phyloP scores from a whole-genome alignment of 768 basidiomycete species.

The Tylopilus felleus region DNA sequence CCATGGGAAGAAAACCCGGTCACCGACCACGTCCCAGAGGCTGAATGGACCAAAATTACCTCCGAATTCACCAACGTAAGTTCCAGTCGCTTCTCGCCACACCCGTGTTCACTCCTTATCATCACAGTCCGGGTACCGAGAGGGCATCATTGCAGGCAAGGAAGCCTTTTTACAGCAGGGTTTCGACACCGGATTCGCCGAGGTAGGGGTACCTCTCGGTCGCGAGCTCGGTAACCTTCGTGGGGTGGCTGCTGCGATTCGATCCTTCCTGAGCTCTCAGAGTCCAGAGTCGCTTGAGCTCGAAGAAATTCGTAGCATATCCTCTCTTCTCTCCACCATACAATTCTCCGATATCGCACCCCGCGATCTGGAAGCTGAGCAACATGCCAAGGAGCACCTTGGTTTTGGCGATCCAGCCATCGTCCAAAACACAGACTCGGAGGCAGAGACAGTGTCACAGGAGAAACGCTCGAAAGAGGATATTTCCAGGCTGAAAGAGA shows the following conservation, averaged over 20 bases:
- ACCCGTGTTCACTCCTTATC: neutral
- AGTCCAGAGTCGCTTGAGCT: conserved; percentile 15
- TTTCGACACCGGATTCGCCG: conserved; percentile 82
- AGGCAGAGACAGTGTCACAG: conserved; percentile 5
- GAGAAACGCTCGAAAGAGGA: conserved; percentile 39
- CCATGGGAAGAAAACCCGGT: conserved; percentile 57
- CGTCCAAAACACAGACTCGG: conserved; percentile 40
- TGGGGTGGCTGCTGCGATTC: conserved; percentile 63
- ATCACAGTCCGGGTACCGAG: conserved; percentile 85
- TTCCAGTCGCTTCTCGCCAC: neutral
- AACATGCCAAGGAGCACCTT: conserved; percentile 68
- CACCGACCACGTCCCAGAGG: conserved; percentile 35
- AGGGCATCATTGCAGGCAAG: conserved; percentile 92
- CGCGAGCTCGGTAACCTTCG: conserved; percentile 75
- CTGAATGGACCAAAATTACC: conserved; percentile 68
- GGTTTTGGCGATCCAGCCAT: conserved; percentile 32
- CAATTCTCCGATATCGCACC: conserved; percentile 72
- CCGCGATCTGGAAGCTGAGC: conserved; percentile 72
- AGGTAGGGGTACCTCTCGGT: conserved; percentile 69
- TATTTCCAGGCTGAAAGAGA: conserved; percentile 37
- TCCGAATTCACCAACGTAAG: conserved; percentile 69
- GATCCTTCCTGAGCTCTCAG: conserved; percentile 49
- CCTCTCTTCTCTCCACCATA: conserved; percentile 52
- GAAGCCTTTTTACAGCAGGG: conserved; percentile 83
- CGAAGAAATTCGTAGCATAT: conserved; percentile 51